phyloP scores from a whole-genome alignment of 805 yeast species.

The Metschnikowia lunata region DNA sequence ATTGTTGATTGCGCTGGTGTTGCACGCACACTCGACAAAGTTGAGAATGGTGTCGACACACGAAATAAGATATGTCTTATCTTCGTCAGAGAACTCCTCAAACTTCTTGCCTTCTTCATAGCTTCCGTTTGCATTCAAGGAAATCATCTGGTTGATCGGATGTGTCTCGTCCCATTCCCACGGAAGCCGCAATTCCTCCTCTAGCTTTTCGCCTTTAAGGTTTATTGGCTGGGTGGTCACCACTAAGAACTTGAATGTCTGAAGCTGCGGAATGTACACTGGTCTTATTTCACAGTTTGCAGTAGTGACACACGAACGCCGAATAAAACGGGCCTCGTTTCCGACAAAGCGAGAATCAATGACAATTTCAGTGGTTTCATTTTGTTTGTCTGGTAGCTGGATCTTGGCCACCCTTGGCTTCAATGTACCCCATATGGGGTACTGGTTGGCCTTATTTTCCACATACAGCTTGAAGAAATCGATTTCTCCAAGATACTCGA shows the following conservation, averaged over 20 bases:
- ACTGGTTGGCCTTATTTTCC: conserved; percentile 68
- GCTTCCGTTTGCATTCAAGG: conserved; percentile 15
- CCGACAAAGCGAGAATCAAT: conserved; percentile 82
- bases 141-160: conserved; percentile 59
- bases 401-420: conserved; percentile 37
- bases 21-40: conserved; percentile 62
- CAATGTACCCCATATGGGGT: conserved; percentile 66
- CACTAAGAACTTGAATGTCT: conserved; percentile 47
- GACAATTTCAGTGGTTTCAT: conserved; percentile 39
- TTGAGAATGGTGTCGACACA: conserved; percentile 60
- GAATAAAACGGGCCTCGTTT: conserved; percentile 64
- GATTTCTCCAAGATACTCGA: conserved; percentile 71
- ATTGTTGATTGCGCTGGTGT: conserved; percentile 30
- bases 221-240: conserved; percentile 52
- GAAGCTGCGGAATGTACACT: conserved; percentile 37
- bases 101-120: conserved; percentile 37
- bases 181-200: conserved; percentile 65
- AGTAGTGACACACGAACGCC: conserved; percentile 59
- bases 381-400: conserved; percentile 4
- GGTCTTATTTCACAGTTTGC: conserved; percentile 70
- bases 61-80: conserved; percentile 52
- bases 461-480: conserved; percentile 62
- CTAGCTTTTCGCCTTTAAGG: conserved; percentile 23
- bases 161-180: conserved; percentile 90
- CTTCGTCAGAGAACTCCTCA: conserved; percentile 51